phyloP scores from a whole-genome alignment of 2,329 filamentous ascomycete genomes.

The Ascochyta pisi region DNA sequence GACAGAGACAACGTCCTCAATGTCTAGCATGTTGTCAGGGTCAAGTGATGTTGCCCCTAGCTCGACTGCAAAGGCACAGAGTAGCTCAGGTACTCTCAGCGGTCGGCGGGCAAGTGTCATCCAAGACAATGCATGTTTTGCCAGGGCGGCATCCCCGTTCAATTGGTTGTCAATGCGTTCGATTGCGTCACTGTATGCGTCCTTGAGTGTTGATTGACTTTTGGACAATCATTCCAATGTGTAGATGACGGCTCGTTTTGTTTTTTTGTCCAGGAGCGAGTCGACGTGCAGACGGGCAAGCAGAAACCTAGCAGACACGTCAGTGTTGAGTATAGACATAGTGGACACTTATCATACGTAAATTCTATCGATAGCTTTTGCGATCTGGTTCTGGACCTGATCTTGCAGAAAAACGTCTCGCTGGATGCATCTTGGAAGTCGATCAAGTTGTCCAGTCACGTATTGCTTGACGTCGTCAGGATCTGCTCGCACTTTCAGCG shows the following conservation, averaged over 20 bases:
- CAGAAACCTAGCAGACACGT: slow-evolving; percentile 31
- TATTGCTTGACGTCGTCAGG: slow-evolving; percentile 26
- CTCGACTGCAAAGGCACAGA: slow-evolving; percentile 22
- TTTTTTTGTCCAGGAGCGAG: slow-evolving; percentile 42
- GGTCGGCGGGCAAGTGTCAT: slow-evolving; percentile 21
- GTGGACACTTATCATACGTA: slow-evolving; percentile 9
- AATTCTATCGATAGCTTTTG: slow-evolving; percentile 28
- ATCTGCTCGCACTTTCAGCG: slow-evolving; percentile 25
- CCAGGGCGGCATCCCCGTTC: slow-evolving; percentile 42
- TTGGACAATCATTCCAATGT: slow-evolving; percentile 42
- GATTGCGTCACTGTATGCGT: slow-evolving; percentile 54
- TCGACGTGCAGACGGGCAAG: slow-evolving; percentile 50
- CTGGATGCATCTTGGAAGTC: slow-evolving; percentile 25
- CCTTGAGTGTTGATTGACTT: slow-evolving; percentile 43
- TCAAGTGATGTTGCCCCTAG: slow-evolving; percentile 10
- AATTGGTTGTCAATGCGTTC: slow-evolving; percentile 52
- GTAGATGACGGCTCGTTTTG: slow-evolving; percentile 41
- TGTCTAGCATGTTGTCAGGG: slow-evolving; percentile 18
- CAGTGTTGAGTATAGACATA: not conserved
- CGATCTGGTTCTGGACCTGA: slow-evolving; percentile 10
- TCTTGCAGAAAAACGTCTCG: slow-evolving; percentile 10
- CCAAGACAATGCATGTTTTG: slow-evolving; percentile 37
- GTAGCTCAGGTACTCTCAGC: slow-evolving; percentile 23
- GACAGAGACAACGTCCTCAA: slow-evolving; percentile 22
- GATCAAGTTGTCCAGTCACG: slow-evolving; percentile 18